Evolutionary conservation across 148 eudicot species (phyloP), one percentile per base, ranked within the genome.

Genomic region (Persicaria tinctoria): DNA sequence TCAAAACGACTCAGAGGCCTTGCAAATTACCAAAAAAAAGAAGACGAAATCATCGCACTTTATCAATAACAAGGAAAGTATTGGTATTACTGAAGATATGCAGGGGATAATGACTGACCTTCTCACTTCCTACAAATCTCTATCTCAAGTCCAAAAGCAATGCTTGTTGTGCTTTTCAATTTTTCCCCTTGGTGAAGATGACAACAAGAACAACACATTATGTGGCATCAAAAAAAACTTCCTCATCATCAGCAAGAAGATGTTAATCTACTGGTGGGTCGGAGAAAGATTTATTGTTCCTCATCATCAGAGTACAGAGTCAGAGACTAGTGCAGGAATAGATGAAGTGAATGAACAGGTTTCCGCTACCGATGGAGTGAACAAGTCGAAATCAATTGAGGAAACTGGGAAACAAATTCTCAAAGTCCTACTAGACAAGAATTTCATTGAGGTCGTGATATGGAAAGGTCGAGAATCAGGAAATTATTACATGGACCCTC

Each of bases 211-310:
- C 41, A 23, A 20, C 41, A 23, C 41, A 7, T 20, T 20, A 20
- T 11, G 66, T 23, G 7, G 20, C 5, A 0, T 18, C 38, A 0
- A 32, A 3, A 60, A 60, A 60, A 27, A 46, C 69, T 27, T 70
- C 23, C 51, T 5, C 23, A 20, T 20, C 23, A 53, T 76, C 14
- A 81, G 74, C 83, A 81, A 80, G 64, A 83, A 78, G 74, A 18
- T 77, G 8, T 50, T 83, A 71, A 5, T 80, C 4, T 79, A 81
- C 74, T 86, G 85, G 89, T 86, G 89, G 89, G 77, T 83, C 16
- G 89, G 79, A 16, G 86, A 86, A 23, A 83, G 78, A 14, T 81
- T 83, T 50, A 78, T 86, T 20, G 60, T 46, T 63, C 75, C 80
- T 8, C 23, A 55, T 16, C n/a, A 55, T 16, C 4, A 18, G n/a